Percentiles rank a stretch among this genome's conserved stretches.
phyloP scores from a whole-genome alignment of 345 rosid species.

The Fremontodendron californicum region DNA sequence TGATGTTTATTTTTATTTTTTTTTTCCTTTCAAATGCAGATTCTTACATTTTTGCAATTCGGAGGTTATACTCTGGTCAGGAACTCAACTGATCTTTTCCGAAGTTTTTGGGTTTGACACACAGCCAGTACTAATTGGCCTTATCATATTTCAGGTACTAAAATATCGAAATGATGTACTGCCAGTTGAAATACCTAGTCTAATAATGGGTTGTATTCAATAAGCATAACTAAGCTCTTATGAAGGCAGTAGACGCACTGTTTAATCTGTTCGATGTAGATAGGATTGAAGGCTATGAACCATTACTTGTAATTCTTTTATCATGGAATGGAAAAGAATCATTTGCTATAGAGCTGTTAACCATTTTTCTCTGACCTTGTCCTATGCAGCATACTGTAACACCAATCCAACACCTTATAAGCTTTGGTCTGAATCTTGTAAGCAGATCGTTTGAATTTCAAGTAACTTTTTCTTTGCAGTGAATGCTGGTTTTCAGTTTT shows the following conservation, averaged over 20 bases:
- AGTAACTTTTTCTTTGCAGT: conserved; percentile 38
- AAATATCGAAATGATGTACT: neutral
- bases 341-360: conserved; percentile 7
- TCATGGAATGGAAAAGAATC: neutral
- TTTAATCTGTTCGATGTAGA: neutral
- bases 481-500: conserved; percentile 5
- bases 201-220: neutral
- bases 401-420: conserved; percentile 87
- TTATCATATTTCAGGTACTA: conserved; percentile 91
- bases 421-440: conserved; percentile 85
- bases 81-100: conserved; percentile 89
- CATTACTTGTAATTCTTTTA: neutral
- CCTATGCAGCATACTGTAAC: conserved; percentile 79
- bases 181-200: neutral
- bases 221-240: neutral
- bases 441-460: conserved; percentile 98
- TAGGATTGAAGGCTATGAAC: neutral
- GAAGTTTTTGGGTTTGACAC: conserved; percentile 95
- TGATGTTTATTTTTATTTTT: neutral
- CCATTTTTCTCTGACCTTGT: conserved; percentile 13
- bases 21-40: conserved; percentile 39
- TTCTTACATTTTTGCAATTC: conserved; percentile 83
- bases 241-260: neutral
- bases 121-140: conserved; percentile 89
- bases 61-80: conserved; percentile 99